These are phyloP conservation scores for Fraxinus baroniana DNA, from an alignment of 305 asterid species.

Conservation along the genomic window DNA sequence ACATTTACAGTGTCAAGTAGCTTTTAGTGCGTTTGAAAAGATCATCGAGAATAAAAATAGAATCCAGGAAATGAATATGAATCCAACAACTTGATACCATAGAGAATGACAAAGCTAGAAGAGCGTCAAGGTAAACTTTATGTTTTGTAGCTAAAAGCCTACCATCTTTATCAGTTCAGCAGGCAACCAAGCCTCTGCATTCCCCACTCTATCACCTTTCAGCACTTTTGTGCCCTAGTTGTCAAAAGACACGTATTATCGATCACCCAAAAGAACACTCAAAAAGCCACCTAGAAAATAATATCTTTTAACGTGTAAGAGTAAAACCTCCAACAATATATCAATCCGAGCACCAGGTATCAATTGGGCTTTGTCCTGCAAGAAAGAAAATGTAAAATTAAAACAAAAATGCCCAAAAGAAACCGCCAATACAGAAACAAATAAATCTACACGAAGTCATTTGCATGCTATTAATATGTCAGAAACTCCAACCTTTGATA, in stretches of 20 bases:
- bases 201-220: slow-evolving; percentile 29
- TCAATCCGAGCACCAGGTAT: slow-evolving; percentile 71
- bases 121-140: slow-evolving; percentile 15
- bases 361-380: slow-evolving; percentile 65
- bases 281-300: slow-evolving; percentile 9
- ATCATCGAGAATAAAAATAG: background rate
- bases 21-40: background rate
- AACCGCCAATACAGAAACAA: slow-evolving; percentile 12
- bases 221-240: slow-evolving; percentile 47
- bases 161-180: slow-evolving; percentile 71
- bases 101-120: slow-evolving; percentile 4
- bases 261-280: slow-evolving; percentile 9
- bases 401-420: slow-evolving; percentile 14
- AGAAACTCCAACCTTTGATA: slow-evolving; percentile 44
- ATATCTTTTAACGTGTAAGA: background rate
- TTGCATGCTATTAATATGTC: slow-evolving; percentile 7
- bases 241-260: slow-evolving; percentile 21
- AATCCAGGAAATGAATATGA: background rate
- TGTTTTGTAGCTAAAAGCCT: slow-evolving; percentile 21
- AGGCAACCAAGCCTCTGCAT: slow-evolving; percentile 59
- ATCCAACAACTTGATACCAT: slow-evolving; percentile 3
- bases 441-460: slow-evolving; percentile 1
- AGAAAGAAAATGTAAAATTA: slow-evolving; percentile 14
- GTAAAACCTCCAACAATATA: slow-evolving; percentile 63
- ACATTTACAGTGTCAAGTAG: slow-evolving; percentile 17